phyloP scores from a whole-genome alignment of 768 basidiomycete species.

The Hydnomerulius pinastri region DNA sequence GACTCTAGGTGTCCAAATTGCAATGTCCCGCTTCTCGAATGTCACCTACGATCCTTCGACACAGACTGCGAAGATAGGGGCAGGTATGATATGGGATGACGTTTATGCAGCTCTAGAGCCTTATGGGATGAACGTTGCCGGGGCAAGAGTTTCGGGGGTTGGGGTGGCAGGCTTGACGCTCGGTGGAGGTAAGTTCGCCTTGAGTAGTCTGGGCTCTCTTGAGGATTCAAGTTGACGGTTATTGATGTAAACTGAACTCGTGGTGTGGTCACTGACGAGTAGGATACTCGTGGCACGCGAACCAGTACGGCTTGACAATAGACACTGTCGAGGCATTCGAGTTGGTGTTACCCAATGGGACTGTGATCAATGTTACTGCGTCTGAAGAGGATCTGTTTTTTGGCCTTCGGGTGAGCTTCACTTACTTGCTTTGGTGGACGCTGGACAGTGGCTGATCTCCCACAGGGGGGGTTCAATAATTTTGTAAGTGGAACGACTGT shows the following conservation, averaged over 20 bases:
- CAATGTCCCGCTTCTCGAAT: constrained; percentile 50
- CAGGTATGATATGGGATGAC: constrained; percentile 64
- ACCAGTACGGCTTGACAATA: constrained; percentile 56
- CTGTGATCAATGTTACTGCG: constrained; percentile 36
- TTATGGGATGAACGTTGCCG: constrained; percentile 54
- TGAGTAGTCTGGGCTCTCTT: neutral
- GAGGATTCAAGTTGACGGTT: neutral
- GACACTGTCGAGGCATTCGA: constrained; percentile 60
- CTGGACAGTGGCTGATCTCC: no score
- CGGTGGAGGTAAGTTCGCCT: constrained; percentile 48
- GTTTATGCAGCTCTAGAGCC: constrained; percentile 57
- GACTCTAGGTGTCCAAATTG: constrained; percentile 59
- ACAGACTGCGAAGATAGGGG: constrained; percentile 41
- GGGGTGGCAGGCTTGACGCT: constrained; percentile 61
- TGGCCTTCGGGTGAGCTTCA: constrained; percentile 40
- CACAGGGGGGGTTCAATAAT: constrained; percentile 70
- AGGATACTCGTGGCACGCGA: constrained; percentile 69
- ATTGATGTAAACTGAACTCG: neutral
- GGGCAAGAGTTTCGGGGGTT: constrained; percentile 57
- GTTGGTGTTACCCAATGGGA: constrained; percentile 60
- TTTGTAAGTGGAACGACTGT: constrained; percentile 39
- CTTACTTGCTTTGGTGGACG: no score
- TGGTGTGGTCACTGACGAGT: neutral
- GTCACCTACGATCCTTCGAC: constrained; percentile 42
- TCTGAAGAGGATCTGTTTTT: constrained; percentile 46